A percentile compares a stretch with the other conserved stretches of the same genome.
Conservation (phyloP, 2,329 filamentous ascomycete species). For the Furcasterigmium furcatum region DNA sequence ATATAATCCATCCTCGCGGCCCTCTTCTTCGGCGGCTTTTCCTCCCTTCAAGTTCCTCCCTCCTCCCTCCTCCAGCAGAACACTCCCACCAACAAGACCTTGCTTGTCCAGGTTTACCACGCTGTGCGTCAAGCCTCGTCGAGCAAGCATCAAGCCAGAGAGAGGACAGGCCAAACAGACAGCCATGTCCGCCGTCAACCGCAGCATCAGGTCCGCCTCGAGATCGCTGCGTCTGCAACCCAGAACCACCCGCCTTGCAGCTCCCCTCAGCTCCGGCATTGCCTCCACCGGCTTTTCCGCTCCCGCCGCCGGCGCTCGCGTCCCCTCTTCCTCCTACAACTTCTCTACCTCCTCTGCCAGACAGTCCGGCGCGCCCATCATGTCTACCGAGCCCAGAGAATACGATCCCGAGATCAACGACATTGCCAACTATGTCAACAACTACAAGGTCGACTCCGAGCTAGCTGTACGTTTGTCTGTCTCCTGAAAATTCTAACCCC, state of each 20-base stretch:
- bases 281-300: conserved; percentile 27
- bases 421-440: conserved; percentile 93
- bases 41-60: not conserved
- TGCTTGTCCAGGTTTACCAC: not conserved
- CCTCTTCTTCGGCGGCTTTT: not conserved
- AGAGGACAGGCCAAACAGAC: not conserved
- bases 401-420: conserved; percentile 94
- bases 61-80: not conserved
- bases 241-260: conserved; percentile 29
- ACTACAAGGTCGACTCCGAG: conserved; percentile 85
- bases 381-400: conserved; percentile 50
- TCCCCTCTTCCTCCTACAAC: conserved; percentile 31
- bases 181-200: conserved; percentile 52
- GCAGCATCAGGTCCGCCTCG: conserved; percentile 51
- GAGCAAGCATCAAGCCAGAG: not conserved
- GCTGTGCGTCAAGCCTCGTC: too few species aligned
- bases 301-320: conserved; percentile 21
- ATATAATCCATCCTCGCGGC: conserved; percentile 1
- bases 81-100: not conserved
- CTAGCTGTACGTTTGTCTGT: conserved; percentile 68
- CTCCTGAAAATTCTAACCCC: conserved; percentile 12
- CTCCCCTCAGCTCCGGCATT: conserved; percentile 30
- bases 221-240: conserved; percentile 49
- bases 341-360: conserved; percentile 49
- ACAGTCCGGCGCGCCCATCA: conserved; percentile 45